Evolutionary conservation across 768 basidiomycete genomes (phyloP).

Genomic region (Kwoniella mangroviensis): DNA sequence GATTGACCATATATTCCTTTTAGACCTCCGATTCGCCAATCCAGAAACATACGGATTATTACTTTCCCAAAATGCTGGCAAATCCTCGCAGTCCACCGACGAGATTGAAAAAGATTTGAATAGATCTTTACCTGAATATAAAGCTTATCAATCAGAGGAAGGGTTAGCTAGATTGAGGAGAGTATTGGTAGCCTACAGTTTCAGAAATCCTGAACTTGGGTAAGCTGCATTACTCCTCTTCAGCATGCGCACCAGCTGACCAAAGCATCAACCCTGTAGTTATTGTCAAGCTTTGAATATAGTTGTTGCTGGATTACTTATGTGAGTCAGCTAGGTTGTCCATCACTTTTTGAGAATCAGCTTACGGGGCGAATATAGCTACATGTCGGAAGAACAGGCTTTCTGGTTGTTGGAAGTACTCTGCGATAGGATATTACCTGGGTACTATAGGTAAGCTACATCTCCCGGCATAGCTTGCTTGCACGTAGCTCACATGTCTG

Average conservation of each 20-base stretch:
- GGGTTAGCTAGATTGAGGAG: slow-evolving; percentile 83
- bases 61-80: slow-evolving; percentile 75
- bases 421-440: slow-evolving; percentile 90
- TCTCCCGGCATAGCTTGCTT: not conserved
- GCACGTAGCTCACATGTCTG: not conserved
- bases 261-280: slow-evolving; percentile 61
- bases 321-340: slow-evolving; percentile 39
- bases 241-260: not conserved
- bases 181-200: slow-evolving; percentile 93
- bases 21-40: slow-evolving; percentile 77
- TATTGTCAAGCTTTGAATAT: slow-evolving; percentile 99
- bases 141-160: slow-evolving; percentile 88
- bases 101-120: slow-evolving; percentile 99
- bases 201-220: slow-evolving; percentile 73
- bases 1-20: too few relatives aligned
- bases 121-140: slow-evolving; percentile 92
- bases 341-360: not conserved
- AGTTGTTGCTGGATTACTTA: slow-evolving; percentile 68
- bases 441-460: slow-evolving; percentile 83
- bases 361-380: slow-evolving; percentile 62
- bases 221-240: slow-evolving; percentile 13
- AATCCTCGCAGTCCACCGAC: slow-evolving; percentile 85
- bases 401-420: slow-evolving; percentile 96
- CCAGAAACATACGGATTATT: slow-evolving; percentile 80
- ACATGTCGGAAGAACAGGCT: slow-evolving; percentile 98